These are phyloP conservation scores for Fusarium pseudocircinatum DNA, from an alignment of 2,329 filamentous ascomycete genomes.

Conservation along the genomic window DNA sequence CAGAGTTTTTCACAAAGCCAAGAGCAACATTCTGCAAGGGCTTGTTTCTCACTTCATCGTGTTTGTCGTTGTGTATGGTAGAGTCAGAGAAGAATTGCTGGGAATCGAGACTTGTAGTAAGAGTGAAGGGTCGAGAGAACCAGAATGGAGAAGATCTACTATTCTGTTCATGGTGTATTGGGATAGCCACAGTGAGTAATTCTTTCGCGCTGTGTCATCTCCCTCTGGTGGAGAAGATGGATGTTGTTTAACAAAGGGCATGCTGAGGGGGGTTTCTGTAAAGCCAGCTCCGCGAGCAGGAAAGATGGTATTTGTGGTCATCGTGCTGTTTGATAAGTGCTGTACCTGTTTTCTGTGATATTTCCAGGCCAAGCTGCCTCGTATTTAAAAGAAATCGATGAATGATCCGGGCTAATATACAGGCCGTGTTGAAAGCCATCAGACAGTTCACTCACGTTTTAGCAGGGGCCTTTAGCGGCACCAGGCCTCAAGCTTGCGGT, in stretches of 20 bases:
- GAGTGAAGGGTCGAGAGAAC: background rate
- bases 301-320: background rate
- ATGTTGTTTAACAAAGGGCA: background rate
- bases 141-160: background rate
- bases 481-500: background rate
- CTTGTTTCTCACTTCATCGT: background rate
- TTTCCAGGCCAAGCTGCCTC: background rate
- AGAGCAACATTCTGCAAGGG: background rate
- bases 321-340: accelerated
- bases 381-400: background rate
- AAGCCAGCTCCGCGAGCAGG: too few species aligned
- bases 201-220: background rate
- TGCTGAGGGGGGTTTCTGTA: background rate
- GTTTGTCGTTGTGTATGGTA: background rate
- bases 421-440: background rate
- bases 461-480: background rate
- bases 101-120: background rate
- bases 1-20: background rate
- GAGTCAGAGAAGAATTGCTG: background rate
- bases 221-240: too few species aligned
- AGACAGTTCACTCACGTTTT: background rate
- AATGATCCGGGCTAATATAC: background rate
- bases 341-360: accelerated
- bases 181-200: background rate
- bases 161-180: background rate